A percentile compares a stretch with the other conserved stretches of the same genome.
Evolutionary conservation across 805 yeast species (phyloP).

Genomic region (Wickerhamiella bombiphila): DNA sequence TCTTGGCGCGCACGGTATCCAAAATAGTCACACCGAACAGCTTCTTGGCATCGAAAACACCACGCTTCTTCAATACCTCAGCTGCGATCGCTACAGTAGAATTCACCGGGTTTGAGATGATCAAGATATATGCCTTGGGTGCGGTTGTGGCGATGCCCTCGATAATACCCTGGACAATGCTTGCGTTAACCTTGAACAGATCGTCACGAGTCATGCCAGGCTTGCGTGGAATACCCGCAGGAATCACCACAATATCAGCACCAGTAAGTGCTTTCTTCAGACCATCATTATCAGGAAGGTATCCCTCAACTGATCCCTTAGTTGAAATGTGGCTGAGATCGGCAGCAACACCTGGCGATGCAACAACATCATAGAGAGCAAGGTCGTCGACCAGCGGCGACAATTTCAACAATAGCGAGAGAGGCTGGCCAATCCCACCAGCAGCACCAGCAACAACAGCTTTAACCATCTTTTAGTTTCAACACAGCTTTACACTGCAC

Average conservation of each 20-base stretch:
- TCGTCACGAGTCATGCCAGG: constrained; percentile 94
- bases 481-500: no score
- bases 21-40: constrained; percentile 82
- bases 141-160: constrained; percentile 57
- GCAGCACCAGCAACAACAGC: constrained; percentile 74
- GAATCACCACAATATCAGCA: constrained; percentile 76
- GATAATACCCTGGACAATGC: constrained; percentile 60
- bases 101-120: constrained; percentile 89
- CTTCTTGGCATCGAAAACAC: constrained; percentile 54
- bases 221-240: constrained; percentile 87
- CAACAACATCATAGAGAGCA: constrained; percentile 73
- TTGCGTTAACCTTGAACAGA: constrained; percentile 69
- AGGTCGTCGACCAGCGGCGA: constrained; percentile 47
- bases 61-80: constrained; percentile 54
- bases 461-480: constrained; percentile 30
- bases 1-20: constrained; percentile 77
- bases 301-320: constrained; percentile 42
- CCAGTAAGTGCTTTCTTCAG: constrained; percentile 56
- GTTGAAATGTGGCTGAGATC: constrained; percentile 77
- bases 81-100: constrained; percentile 84
- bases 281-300: constrained; percentile 48
- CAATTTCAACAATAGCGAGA: constrained; percentile 65
- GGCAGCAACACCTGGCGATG: constrained; percentile 75
- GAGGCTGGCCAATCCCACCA: constrained; percentile 91
- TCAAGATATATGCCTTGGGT: constrained; percentile 62